Conservation (phyloP, 208 protist genomes). For the Polymyxa betae region DNA sequence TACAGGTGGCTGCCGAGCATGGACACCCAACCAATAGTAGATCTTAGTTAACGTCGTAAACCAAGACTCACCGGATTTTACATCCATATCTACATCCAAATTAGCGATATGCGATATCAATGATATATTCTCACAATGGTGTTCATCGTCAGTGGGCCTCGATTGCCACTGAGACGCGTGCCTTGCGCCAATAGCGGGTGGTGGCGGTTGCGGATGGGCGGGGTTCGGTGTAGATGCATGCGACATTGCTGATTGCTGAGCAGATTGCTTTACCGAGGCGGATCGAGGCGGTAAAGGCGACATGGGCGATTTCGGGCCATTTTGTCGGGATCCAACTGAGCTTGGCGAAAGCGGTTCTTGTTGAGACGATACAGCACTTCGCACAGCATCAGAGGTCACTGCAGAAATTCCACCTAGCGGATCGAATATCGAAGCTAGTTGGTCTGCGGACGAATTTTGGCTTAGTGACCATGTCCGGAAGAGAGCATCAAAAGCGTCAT, state of each 20-base stretch:
- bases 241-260: background rate
- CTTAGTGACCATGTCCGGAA: background rate
- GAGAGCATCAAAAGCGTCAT: background rate
- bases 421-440: conserved; percentile 49
- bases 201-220: background rate
- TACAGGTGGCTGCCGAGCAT: background rate
- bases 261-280: background rate
- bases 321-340: too few relatives aligned
- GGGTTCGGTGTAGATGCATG: background rate
- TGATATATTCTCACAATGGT: background rate
- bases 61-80: conserved; percentile 1
- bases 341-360: background rate
- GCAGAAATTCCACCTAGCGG: conserved; percentile 31
- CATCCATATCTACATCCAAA: background rate
- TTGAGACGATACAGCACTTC: background rate
- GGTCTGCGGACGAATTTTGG: background rate
- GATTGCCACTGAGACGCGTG: background rate
- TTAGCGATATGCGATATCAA: background rate
- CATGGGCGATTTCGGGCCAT: too few relatives aligned
- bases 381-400: background rate
- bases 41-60: conserved; percentile 41
- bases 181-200: background rate
- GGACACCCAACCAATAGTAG: conserved; percentile 38
- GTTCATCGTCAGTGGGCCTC: background rate
- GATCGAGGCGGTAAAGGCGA: too few relatives aligned